These are phyloP conservation scores for Lachnellula hyalina DNA, from an alignment of 2,329 filamentous ascomycete species.

Conservation along the genomic window DNA sequence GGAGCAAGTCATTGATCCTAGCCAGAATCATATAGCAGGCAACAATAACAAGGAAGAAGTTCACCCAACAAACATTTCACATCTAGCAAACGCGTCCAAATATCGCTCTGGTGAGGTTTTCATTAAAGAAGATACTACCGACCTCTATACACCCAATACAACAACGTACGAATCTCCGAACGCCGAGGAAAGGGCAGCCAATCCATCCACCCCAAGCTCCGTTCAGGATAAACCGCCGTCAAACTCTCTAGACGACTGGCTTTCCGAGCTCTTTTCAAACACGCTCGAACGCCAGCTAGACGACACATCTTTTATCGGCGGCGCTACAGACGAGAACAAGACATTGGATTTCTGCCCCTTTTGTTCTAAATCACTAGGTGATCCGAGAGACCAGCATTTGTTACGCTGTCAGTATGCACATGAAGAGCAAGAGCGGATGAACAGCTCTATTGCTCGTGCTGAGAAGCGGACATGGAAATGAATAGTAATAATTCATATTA, in stretches of 20 bases:
- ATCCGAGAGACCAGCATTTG: constrained; percentile 13
- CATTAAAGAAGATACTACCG: no score
- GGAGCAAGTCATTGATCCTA: neutral
- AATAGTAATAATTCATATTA: neutral
- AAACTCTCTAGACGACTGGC: constrained; percentile 2
- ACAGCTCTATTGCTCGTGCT: neutral
- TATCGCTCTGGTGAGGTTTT: no score
- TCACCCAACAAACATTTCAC: no score
- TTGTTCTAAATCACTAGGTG: constrained; percentile 8
- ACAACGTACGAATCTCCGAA: no score
- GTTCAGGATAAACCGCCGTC: neutral
- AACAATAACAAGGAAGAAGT: no score
- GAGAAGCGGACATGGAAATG: neutral
- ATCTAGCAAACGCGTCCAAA: no score
- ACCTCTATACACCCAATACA: no score
- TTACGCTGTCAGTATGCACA: constrained; percentile 16
- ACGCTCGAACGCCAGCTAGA: constrained; percentile 2
- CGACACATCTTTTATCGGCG: constrained; percentile 1
- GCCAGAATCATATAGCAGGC: no score
- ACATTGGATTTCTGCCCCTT: constrained; percentile 7
- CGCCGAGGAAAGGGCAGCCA: neutral
- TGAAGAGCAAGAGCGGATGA: constrained; percentile 9
- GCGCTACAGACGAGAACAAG: constrained; percentile 5
- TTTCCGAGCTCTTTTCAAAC: constrained; percentile 2
- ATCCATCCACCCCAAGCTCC: neutral